Conservation (phyloP, 768 basidiomycete genomes). For the Daedalea quercina region DNA sequence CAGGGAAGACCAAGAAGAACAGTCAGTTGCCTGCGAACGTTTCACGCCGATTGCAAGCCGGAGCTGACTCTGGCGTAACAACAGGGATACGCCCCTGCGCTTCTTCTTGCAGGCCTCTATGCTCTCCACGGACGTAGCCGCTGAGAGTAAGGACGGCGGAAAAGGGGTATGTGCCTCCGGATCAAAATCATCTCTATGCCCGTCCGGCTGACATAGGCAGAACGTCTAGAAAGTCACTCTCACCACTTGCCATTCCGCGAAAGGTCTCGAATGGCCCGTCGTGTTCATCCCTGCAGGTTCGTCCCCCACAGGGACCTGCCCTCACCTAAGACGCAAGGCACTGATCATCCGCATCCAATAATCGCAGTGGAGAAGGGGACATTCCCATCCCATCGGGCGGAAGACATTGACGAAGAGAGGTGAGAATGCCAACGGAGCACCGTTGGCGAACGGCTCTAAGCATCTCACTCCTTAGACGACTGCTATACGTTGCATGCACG, state of each 20-base stretch:
- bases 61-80: no score
- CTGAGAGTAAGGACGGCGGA: slow-evolving; percentile 42
- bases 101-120: slow-evolving; percentile 74
- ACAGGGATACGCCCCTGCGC: slow-evolving; percentile 48
- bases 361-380: slow-evolving; percentile 59
- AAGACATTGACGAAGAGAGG: slow-evolving; percentile 81
- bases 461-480: slow-evolving; percentile 40
- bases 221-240: slow-evolving; percentile 67
- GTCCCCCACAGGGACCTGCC: slow-evolving; percentile 4
- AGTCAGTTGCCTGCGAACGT: neutral
- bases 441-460: no score
- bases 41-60: no score
- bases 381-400: slow-evolving; percentile 69
- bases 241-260: slow-evolving; percentile 83
- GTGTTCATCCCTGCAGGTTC: slow-evolving; percentile 72
- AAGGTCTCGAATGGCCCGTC: slow-evolving; percentile 90
- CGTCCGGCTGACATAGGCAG: neutral
- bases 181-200: neutral
- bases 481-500: slow-evolving; percentile 87
- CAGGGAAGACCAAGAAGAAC: neutral
- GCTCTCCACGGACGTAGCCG: slow-evolving; percentile 75
- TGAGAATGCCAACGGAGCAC: slow-evolving; percentile 18
- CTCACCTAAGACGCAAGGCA: neutral
- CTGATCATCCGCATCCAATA: neutral
- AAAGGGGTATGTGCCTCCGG: slow-evolving; percentile 37